Percentiles rank a stretch among this genome's conserved stretches.
phyloP scores from a whole-genome alignment of 2,329 filamentous ascomycete species.

The Dendryphion nanum region DNA sequence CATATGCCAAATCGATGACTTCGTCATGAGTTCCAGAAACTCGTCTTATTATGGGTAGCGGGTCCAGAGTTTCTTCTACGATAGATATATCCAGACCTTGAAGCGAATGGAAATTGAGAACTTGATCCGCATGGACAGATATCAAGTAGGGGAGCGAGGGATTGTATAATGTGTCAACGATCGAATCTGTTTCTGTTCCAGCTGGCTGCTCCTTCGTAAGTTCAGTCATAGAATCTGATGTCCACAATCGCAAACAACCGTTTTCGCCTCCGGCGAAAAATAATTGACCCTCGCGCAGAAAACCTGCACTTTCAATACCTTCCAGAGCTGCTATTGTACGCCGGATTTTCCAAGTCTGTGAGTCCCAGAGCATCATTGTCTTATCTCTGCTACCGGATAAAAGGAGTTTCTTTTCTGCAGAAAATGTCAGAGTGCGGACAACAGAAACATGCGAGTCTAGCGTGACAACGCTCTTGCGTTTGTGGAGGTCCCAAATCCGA shows the following conservation, averaged over 20 bases:
- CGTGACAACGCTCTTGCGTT: slow-evolving; percentile 71
- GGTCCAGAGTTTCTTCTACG: slow-evolving; percentile 50
- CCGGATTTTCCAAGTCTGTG: slow-evolving; percentile 76
- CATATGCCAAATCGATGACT: slow-evolving; percentile 88
- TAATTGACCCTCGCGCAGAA: slow-evolving; percentile 67
- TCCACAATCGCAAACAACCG: slow-evolving; percentile 81
- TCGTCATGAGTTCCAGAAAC: slow-evolving; percentile 98
- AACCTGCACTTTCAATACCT: slow-evolving; percentile 79
- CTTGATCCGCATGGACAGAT: slow-evolving; percentile 86
- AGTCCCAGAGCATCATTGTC: slow-evolving; percentile 90
- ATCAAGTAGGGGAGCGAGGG: slow-evolving; percentile 68
- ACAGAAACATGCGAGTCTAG: slow-evolving; percentile 94
- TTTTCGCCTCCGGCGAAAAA: slow-evolving; percentile 84
- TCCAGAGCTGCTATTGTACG: slow-evolving; percentile 83
- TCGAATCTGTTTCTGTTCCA: slow-evolving; percentile 60
- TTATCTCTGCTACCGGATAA: slow-evolving; percentile 89
- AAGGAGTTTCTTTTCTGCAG: slow-evolving; percentile 68
- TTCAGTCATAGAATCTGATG: slow-evolving; percentile 72
- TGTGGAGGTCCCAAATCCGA: slow-evolving; percentile 86
- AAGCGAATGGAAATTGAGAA: slow-evolving; percentile 70
- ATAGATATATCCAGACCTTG: slow-evolving; percentile 40
- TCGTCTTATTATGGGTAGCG: slow-evolving; percentile 64
- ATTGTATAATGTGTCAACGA: slow-evolving; percentile 70
- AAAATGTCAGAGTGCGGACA: slow-evolving; percentile 84
- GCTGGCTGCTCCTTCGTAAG: slow-evolving; percentile 70